Base-by-base conservation (phyloP, 768 basidiomycete genomes). In the Mycena amicta region DNA sequence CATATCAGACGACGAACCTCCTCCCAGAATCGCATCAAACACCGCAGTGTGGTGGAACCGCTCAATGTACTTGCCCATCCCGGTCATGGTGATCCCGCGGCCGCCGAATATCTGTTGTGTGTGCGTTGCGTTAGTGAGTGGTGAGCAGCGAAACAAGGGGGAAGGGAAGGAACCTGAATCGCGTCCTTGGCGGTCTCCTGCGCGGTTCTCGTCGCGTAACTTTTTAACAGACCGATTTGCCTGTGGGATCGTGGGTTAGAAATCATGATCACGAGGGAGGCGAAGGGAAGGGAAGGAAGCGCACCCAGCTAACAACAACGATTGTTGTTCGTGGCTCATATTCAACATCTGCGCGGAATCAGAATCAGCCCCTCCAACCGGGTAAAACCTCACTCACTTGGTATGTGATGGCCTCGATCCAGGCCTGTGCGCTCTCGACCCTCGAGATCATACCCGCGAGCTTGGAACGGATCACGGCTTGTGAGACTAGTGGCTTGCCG, bases 271-370 rank as follows among this genome's bases (percentile, higher is more conserved):
- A 37, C 33, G 18, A 37, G 18, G 8, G 8, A 37, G 33, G 18
- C 18, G 33, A 37, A 37, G 18, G 33, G 33, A 8, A 18, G 33
- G 11, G 18, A 37, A 8, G 33, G 18, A 18, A 18, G 33, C 33
- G 18, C 18, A n/a, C n/a, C n/a, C 33, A 8, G 33, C 33, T 8
- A 37, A 18, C 16, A 37, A 18, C 33, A 8, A 8, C 8, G 90
- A 83, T 68, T 92, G 90, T 57, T 92, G 80, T 68, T 85, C 85
- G 70, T 93, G 91, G 37, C 79, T 79, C 93, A 95, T 93, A 55
- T 92, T 82, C 63, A 78, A 85, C 90, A 94, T 93, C 71, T 95
- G 93, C 69, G 18, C 33, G 18, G n/a, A n/a, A n/a, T n/a, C n/a
- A 37, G 18, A 8, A 8, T 37, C 33, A 37, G 33, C 33, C 18